These are phyloP conservation scores for Panicum miliaceum DNA, from an alignment of 176 grass and related monocot species.

Conservation along the genomic window DNA sequence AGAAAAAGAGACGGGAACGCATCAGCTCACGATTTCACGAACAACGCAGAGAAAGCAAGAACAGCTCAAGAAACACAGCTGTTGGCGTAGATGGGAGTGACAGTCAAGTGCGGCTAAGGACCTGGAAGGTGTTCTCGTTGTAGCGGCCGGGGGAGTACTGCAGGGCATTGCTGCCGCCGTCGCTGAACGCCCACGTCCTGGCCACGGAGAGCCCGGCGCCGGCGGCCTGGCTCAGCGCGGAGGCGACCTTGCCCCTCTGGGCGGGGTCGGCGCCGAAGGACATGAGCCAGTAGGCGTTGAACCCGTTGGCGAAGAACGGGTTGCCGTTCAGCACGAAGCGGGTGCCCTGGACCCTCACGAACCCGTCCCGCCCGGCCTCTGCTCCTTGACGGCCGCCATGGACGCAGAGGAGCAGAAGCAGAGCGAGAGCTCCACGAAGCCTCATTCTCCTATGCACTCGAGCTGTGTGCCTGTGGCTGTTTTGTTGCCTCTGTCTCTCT, in stretches of 20 bases:
- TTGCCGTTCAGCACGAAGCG: constrained; percentile 80
- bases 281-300: constrained; percentile 99
- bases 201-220: constrained; percentile 73
- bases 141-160: constrained; percentile 80
- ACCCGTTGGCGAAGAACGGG: constrained; percentile 89
- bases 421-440: constrained; percentile 36
- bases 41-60: neutral
- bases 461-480: neutral
- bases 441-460: constrained; percentile 20
- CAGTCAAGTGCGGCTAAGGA: neutral
- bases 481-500: neutral
- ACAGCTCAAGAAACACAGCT: constrained; percentile 6
- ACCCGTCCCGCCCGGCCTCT: constrained; percentile 43
- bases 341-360: constrained; percentile 66
- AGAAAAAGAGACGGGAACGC: neutral
- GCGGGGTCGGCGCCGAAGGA: constrained; percentile 63
- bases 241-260: constrained; percentile 67
- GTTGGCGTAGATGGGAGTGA: neutral
- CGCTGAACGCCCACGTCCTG: constrained; percentile 93
- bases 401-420: constrained; percentile 51
- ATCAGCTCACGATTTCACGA: constrained; percentile 2
- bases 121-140: constrained; percentile 93
- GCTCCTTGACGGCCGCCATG: constrained; percentile 19
- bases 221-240: constrained; percentile 62
- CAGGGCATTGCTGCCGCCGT: constrained; percentile 69